Conservation (phyloP, 495 filamentous ascomycete species). For the Penicillium angulare region DNA sequence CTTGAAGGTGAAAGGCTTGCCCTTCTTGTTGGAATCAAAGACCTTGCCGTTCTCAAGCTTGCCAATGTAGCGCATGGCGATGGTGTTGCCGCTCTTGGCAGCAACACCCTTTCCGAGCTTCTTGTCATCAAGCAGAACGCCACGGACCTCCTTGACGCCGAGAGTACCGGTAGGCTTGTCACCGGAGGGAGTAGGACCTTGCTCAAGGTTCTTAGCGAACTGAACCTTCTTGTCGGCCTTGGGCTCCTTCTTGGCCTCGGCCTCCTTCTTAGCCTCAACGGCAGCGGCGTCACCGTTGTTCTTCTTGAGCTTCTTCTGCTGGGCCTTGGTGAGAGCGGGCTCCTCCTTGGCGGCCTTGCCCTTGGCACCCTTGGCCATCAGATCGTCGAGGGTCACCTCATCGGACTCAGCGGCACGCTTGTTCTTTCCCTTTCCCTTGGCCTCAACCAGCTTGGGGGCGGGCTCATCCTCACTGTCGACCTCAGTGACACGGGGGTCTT, state of each 20-base stretch:
- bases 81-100: conserved; percentile 80
- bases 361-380: conserved; percentile 70
- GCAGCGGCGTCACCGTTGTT: conserved; percentile 82
- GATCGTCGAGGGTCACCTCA: conserved; percentile 66
- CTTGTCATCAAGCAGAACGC: conserved; percentile 91
- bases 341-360: conserved; percentile 53
- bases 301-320: conserved; percentile 98
- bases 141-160: conserved; percentile 74
- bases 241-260: conserved; percentile 50
- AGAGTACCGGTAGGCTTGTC: conserved; percentile 56
- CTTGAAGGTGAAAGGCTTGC: conserved; percentile 93
- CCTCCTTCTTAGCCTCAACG: conserved; percentile 73
- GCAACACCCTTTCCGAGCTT: conserved; percentile 79
- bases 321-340: conserved; percentile 82
- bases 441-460: conserved; percentile 71
- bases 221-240: conserved; percentile 89
- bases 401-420: conserved; percentile 77
- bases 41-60: conserved; percentile 90
- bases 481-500: conserved; percentile 80
- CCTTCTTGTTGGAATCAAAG: conserved; percentile 97
- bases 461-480: conserved; percentile 80
- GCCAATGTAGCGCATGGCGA: conserved; percentile 95
- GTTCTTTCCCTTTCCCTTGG: conserved; percentile 83
- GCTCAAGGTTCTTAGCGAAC: conserved; percentile 97
- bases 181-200: conserved; percentile 77